These are phyloP conservation scores for Sanguinoderma infundibulare DNA, from an alignment of 1,284 basidiomycete species.

Conservation along the genomic window DNA sequence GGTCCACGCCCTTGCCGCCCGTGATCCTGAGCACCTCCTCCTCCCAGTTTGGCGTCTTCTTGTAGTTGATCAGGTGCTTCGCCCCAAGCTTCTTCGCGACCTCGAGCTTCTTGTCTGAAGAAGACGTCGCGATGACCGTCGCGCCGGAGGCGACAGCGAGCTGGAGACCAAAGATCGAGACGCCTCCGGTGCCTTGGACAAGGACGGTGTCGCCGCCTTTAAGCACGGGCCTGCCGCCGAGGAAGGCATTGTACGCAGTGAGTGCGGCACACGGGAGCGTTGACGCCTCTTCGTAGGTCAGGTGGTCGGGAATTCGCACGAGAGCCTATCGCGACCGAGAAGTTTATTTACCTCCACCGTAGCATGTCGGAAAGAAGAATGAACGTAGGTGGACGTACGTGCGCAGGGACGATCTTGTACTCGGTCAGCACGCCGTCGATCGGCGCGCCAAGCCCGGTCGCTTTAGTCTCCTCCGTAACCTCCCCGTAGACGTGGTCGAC, in stretches of 20 bases:
- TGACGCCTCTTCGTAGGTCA: slow-evolving; percentile 41
- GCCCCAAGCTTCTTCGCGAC: slow-evolving; percentile 38
- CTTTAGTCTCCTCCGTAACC: slow-evolving; percentile 24
- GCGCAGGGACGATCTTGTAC: slow-evolving; percentile 42
- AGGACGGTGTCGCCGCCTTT: slow-evolving; percentile 38
- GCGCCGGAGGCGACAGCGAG: slow-evolving; percentile 45
- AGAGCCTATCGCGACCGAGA: slow-evolving; percentile 19
- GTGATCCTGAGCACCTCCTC: slow-evolving; percentile 38
- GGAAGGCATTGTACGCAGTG: slow-evolving; percentile 46
- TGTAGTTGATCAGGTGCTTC: slow-evolving; percentile 44
- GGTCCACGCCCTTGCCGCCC: slow-evolving; percentile 45
- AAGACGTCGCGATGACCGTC: slow-evolving; percentile 47
- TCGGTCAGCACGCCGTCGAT: slow-evolving; percentile 59
- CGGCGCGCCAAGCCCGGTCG: slow-evolving; percentile 49
- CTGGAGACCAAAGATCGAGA: slow-evolving; percentile 39
- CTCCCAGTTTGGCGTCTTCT: slow-evolving; percentile 47
- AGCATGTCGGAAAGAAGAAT: slow-evolving; percentile 44
- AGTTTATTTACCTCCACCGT: neutral
- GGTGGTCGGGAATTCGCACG: slow-evolving; percentile 38
- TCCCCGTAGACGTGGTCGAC: slow-evolving; percentile 27
- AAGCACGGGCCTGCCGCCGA: slow-evolving; percentile 37
- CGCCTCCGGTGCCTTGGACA: slow-evolving; percentile 48
- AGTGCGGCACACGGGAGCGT: slow-evolving; percentile 38
- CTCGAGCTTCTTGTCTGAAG: slow-evolving; percentile 46
- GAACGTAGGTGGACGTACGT: slow-evolving; percentile 42